Conservation (phyloP, 129 eudicot species). For the Flaveria ramosissima region DNA sequence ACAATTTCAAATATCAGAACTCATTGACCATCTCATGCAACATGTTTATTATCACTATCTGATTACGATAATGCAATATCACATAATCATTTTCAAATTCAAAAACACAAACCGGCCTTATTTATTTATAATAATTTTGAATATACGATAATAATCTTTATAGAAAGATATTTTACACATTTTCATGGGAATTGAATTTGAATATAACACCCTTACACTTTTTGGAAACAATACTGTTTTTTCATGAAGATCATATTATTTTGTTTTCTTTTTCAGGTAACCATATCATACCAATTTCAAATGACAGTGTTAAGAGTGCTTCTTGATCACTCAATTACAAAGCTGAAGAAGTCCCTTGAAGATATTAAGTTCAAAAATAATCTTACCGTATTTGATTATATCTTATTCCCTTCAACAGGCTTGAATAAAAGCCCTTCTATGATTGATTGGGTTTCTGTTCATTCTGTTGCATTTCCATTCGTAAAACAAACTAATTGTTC, state of each 20-base stretch:
- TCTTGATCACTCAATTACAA: slow-evolving; percentile 35
- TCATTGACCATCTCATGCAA: too few relatives aligned
- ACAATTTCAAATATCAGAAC: too few relatives aligned
- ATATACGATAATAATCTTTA: too few relatives aligned
- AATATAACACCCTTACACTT: not conserved
- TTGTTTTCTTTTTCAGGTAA: slow-evolving; percentile 14
- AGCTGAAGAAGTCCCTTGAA: slow-evolving; percentile 33
- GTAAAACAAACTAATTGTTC: slow-evolving; percentile 13
- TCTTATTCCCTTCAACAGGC: slow-evolving; percentile 58
- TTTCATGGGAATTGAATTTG: slow-evolving; percentile 9
- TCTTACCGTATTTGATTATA: slow-evolving; percentile 44
- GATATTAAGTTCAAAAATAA: not conserved
- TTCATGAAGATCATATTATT: not conserved
- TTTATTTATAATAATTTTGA: too few relatives aligned
- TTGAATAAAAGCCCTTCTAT: not conserved
- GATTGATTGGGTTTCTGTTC: slow-evolving; percentile 66
- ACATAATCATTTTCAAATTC: not conserved
- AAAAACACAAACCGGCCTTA: not conserved
- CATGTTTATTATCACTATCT: too few relatives aligned
- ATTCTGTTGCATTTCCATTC: slow-evolving; percentile 34
- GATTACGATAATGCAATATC: not conserved
- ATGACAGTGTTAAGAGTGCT: slow-evolving; percentile 50
- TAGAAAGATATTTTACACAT: not conserved
- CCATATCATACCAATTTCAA: slow-evolving; percentile 25
- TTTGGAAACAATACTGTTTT: not conserved